Base-by-base conservation (phyloP, 768 basidiomycete genomes). In the Rhodocollybia butyracea region DNA sequence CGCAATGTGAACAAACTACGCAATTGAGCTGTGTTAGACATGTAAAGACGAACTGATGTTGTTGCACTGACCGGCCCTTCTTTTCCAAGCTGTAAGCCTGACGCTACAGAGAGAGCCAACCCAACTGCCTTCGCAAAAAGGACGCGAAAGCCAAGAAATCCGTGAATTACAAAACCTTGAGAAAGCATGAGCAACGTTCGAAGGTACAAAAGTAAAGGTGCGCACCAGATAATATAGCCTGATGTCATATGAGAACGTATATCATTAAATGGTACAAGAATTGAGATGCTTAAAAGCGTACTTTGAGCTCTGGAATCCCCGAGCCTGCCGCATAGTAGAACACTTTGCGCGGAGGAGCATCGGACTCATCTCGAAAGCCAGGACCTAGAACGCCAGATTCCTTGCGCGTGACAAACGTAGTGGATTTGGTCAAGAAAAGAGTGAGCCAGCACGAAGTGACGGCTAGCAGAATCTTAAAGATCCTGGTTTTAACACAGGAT, bases 271-370 rank as follows among this genome's bases (percentile, higher is more conserved):
- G n/a, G n/a, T n/a, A n/a, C n/a, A n/a, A n/a, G n/a, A n/a, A n/a
- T n/a, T n/a, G n/a, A n/a, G n/a, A n/a, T n/a, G n/a, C n/a, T n/a
- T n/a, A n/a, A n/a, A n/a, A n/a, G n/a, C n/a, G n/a, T n/a, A n/a
- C n/a, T n/a, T n/a, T n/a, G n/a, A n/a, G n/a, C n/a, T n/a, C n/a
- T n/a, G n/a, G n/a, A n/a, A n/a, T n/a, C n/a, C n/a, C n/a, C n/a
- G n/a, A n/a, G n/a, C n/a, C n/a, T n/a, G n/a, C n/a, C n/a, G n/a
- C 93, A 66, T 93, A 97, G 73, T 90, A 94, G 72, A 94, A 76
- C 45, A 88, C 79, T 63, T 84, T 83, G 53, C 93, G 82, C 59
- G 78, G 84, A 29, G 66, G 58, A 24, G 71, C 66, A 56, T 54
- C 39, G 36, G 60, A 34, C 58, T 32, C 29, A 68, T 65, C 39